A percentile compares a stretch with the other conserved stretches of the same genome.
These are phyloP conservation scores for Dendrothele bispora DNA, from an alignment of 768 basidiomycete genomes.

Conservation along the genomic window DNA sequence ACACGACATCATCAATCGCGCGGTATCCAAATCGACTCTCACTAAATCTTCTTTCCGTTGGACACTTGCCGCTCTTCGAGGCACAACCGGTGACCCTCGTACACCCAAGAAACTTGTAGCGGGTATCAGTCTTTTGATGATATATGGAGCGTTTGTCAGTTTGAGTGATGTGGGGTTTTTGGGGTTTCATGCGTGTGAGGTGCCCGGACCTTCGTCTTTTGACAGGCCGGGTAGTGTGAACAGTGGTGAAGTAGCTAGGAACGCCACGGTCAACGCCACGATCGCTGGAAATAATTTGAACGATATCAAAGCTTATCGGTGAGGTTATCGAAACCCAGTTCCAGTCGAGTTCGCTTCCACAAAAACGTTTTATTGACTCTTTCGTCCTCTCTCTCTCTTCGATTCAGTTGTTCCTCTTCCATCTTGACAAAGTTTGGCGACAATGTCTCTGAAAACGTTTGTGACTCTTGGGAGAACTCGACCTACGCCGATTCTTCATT, in stretches of 20 bases:
- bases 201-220: constrained; percentile 11
- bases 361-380: no score
- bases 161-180: not conserved
- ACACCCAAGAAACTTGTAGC: constrained; percentile 15
- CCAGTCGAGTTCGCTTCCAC: no score
- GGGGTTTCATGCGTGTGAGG: not conserved
- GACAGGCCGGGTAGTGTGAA: constrained; percentile 19
- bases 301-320: not conserved
- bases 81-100: constrained; percentile 14
- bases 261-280: not conserved
- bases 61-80: constrained; percentile 12
- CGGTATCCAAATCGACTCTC: constrained; percentile 14
- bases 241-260: constrained; percentile 11
- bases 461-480: constrained; percentile 20
- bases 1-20: constrained; percentile 21
- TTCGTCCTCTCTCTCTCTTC: no score
- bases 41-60: constrained; percentile 15
- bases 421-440: constrained; percentile 1
- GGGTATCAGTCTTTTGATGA: constrained; percentile 14
- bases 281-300: not conserved
- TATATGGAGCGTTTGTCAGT: not conserved
- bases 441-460: constrained; percentile 12
- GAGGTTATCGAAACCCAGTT: not conserved
- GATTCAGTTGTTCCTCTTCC: no score
- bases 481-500: constrained; percentile 19